Base-by-base conservation (phyloP, 2,329 filamentous ascomycete species). In the Madurella fahalii region DNA sequence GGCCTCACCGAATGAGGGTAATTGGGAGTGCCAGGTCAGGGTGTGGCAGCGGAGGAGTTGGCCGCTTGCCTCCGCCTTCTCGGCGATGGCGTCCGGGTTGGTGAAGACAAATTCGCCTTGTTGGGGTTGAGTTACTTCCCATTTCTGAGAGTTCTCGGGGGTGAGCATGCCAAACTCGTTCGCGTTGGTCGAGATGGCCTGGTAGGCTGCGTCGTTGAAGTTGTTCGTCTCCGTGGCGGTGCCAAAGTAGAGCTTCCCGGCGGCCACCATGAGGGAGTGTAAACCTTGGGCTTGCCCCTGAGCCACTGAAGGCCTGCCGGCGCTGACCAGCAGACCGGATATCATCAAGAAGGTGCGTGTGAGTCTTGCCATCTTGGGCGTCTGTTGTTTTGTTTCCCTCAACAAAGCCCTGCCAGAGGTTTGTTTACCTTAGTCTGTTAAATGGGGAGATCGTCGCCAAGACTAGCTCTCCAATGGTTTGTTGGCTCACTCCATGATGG, bases 91-190 rank as follows among this genome's bases (percentile, higher is more conserved):
- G 49, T 84, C 77, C 17, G 77, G 77, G 4, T 73, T 69, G 12
- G 73, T 74, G 64, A 75, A 84, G 61, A 75, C 75, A 71, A 84
- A 85, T 47, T 72, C 65, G 47, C 71, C 72, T 49, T 73, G 74
- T 11, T 70, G 58, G 1, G 80, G 79, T 68, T 85, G 79, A n/a
- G 73, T 81, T 53, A 74, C 69, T 59, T 78, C 74, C 80, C 79
- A 85, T 48, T 77, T 71, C 57, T 80, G 77, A 15, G 74, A 73
- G 66, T 84, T 84, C 40, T 76, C 76, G 0, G 80, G 79, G 0
- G 80, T 83, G 30, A 81, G 71, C 62, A 82, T 74, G 39, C 80
- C 81, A 62, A 84, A 85, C 55, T 83, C 79, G 40, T 70, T 69
- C 11, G 57, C 68, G 65, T 81, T 72, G 59, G 72, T 75, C 43